These are phyloP conservation scores for Cryomyces minteri DNA, from an alignment of 495 filamentous ascomycete genomes.

Conservation along the genomic window DNA sequence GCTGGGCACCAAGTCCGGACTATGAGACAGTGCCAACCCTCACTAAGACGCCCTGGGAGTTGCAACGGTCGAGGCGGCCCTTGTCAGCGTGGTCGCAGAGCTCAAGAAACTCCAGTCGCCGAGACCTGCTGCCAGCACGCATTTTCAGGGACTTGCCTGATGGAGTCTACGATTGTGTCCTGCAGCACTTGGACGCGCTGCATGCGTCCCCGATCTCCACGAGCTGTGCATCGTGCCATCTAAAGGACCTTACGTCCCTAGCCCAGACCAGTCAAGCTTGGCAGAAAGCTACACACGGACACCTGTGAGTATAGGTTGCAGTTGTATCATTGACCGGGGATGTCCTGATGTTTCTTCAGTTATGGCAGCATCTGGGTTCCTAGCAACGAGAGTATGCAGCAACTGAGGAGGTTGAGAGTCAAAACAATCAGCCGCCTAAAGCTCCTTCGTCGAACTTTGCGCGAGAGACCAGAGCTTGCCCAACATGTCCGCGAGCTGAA, in stretches of 20 bases:
- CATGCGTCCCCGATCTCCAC: constrained; percentile 24
- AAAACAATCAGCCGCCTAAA: constrained; percentile 51
- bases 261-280: constrained; percentile 48
- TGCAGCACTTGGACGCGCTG: constrained; percentile 29
- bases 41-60: constrained; percentile 18
- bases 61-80: constrained; percentile 8
- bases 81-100: neutral
- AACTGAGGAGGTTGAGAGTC: constrained; percentile 46
- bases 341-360: constrained; percentile 17
- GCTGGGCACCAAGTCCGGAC: neutral
- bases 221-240: constrained; percentile 58
- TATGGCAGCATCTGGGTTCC: constrained; percentile 55
- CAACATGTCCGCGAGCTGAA: constrained; percentile 57
- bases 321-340: too few relatives aligned
- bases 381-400: constrained; percentile 41
- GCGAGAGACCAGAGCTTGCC: constrained; percentile 49
- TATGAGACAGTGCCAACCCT: constrained; percentile 12
- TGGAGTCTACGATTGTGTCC: constrained; percentile 38
- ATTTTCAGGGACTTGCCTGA: constrained; percentile 31
- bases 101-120: neutral
- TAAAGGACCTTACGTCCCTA: constrained; percentile 52
- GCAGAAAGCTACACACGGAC: constrained; percentile 43
- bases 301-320: constrained; percentile 32
- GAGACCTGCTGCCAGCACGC: constrained; percentile 2
- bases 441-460: constrained; percentile 58